Base-by-base conservation (phyloP, 495 filamentous ascomycete genomes). In the Lasiosphaeria miniovina region DNA sequence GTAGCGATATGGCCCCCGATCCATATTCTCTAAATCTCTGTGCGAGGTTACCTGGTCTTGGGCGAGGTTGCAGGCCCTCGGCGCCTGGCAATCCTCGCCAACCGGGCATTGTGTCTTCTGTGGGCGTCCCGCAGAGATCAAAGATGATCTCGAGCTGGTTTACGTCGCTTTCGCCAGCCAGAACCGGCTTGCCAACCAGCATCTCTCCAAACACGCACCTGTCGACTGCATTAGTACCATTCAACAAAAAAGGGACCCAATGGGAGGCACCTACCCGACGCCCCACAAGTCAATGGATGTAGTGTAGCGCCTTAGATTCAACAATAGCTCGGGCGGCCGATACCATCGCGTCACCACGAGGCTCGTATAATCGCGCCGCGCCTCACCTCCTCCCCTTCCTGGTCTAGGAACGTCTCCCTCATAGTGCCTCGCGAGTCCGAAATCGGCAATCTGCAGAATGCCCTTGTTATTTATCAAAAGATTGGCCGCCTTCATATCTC, bases 401-500 rank as follows among this genome's bases (percentile, higher is more conserved):
- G 86, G 79, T 52, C 88, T 82, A 11, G 94, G 94, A 40, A 89
- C 83, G 0, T 83, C 82, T 64, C 96, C 94, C 63, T 97, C 91
- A 64, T 93, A 99, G 60, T 96, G 91, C 64, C 94, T 82, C 38
- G 94, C 94, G 38, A 99, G 80, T 50, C 94, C 94, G 65, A 99
- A 99, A 77, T 99, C 94, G 35, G 92, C 94, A 73, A 99, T 98
- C 68, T 96, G 92, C 50, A 99, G 84, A 57, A 96, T 87, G 12
- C 94, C 94, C 46, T 84, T 82, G 71, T 99, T 99, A 74, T 89
- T 96, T 72, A 99, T 98, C 50, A 99, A 84, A 2, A 99, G 82
- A 70, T 99, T 99, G 61, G 94, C 94, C 15, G 94, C 94, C 78
- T 98, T 98, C 94, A 98, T 97, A 67, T 98, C 94, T 71, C 94